Evolutionary conservation across 2,329 filamentous ascomycete genomes (phyloP).

Genomic region (Gliomastix tumulicola): DNA sequence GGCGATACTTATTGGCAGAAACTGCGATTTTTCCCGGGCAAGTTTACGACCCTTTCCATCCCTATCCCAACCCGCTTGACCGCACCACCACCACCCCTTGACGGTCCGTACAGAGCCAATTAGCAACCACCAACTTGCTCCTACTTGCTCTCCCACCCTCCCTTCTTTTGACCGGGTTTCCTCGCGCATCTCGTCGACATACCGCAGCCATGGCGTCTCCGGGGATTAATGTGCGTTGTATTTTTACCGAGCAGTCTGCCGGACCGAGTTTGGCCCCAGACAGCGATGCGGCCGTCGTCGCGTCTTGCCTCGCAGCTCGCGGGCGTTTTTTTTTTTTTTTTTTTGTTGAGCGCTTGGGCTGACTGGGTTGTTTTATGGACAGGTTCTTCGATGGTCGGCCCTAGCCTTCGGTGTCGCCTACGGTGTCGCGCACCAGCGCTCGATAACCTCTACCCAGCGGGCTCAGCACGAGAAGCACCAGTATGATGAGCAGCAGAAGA

Average conservation of each 20-base stretch:
- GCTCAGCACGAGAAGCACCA: conserved; percentile 67
- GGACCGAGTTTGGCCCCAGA: no score
- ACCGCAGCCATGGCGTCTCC: conserved; percentile 54
- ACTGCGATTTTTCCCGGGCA: conserved; percentile 41
- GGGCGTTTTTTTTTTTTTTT: neutral
- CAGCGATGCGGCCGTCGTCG: no score
- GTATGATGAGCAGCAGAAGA: conserved; percentile 81
- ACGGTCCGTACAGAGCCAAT: conserved; percentile 34
- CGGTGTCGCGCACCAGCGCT: conserved; percentile 88
- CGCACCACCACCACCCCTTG: conserved; percentile 21
- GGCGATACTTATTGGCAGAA: conserved; percentile 21
- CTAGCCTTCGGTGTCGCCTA: conserved; percentile 90
- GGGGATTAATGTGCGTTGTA: conserved; percentile 58
- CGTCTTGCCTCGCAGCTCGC: neutral
- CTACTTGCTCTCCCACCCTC: neutral
- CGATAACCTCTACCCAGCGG: conserved; percentile 67
- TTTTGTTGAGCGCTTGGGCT: no score
- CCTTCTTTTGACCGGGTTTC: conserved; percentile 19
- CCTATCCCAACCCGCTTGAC: conserved; percentile 14
- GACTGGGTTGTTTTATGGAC: conserved; percentile 13
- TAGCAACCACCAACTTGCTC: conserved; percentile 31
- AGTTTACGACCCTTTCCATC: conserved; percentile 27
- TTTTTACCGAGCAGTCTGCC: conserved; percentile 16
- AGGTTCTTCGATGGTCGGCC: conserved; percentile 97
- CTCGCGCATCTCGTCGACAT: conserved; percentile 34